phyloP scores from a whole-genome alignment of 257 asterid genomes.

The Cynanchum wilfordii region DNA sequence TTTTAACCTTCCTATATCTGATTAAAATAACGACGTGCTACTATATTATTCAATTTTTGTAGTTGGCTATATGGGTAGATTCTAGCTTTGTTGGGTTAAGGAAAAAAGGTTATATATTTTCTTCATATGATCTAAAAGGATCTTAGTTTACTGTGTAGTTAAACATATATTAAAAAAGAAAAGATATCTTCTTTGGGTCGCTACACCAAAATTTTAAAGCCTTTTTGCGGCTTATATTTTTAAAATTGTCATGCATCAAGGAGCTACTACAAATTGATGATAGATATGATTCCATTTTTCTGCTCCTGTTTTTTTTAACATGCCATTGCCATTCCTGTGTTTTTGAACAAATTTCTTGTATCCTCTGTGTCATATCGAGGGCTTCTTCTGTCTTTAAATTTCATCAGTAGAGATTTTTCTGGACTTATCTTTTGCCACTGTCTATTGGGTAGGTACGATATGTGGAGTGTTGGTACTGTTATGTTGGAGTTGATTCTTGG shows the following conservation, averaged over 20 bases:
- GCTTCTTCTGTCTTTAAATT: not conserved
- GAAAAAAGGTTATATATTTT: not conserved
- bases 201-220: not conserved
- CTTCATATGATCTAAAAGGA: not conserved
- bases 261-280: not conserved
- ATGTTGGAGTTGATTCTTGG: constrained; percentile 90
- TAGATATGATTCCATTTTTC: not conserved
- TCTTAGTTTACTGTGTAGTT: not conserved
- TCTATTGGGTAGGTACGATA: constrained; percentile 67
- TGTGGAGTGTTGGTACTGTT: constrained; percentile 98
- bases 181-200: not conserved
- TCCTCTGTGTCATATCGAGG: not conserved
- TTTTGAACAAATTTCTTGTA: not conserved
- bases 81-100: not conserved
- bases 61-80: not conserved
- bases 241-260: not conserved
- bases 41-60: not conserved
- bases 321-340: not conserved
- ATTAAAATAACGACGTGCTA: not conserved
- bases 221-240: not conserved
- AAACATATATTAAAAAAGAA: not conserved
- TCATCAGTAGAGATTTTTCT: not conserved
- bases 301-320: not conserved
- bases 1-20: not conserved
- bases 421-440: constrained; percentile 20